Conservation (phyloP, 345 rosid genomes). For the Gossypium australe region DNA sequence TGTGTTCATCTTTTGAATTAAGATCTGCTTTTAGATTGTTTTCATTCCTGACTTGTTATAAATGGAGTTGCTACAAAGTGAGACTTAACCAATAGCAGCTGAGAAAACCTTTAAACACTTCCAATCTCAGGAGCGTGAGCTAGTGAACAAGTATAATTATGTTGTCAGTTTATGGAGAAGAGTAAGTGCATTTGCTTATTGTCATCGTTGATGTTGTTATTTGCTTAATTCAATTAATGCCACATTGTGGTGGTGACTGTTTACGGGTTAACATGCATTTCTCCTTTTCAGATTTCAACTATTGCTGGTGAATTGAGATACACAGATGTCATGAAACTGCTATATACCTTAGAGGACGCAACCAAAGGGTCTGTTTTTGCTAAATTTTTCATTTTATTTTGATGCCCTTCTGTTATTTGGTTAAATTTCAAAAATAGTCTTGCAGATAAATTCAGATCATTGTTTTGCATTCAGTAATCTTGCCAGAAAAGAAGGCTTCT, state of each 20-base stretch:
- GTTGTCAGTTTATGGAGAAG: slow-evolving; percentile 89
- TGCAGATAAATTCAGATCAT: neutral
- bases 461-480: neutral
- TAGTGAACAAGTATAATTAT: slow-evolving; percentile 77
- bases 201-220: neutral
- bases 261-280: neutral
- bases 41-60: neutral
- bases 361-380: slow-evolving; percentile 46
- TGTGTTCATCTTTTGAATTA: neutral
- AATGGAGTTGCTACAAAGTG: slow-evolving; percentile 2
- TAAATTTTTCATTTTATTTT: slow-evolving; percentile 1
- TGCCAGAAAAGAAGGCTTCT: neutral
- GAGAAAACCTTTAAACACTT: slow-evolving; percentile 68
- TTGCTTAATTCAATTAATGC: neutral
- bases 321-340: slow-evolving; percentile 71
- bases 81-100: slow-evolving; percentile 56
- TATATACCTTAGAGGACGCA: slow-evolving; percentile 72
- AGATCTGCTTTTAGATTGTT: slow-evolving; percentile 5
- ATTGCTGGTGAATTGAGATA: slow-evolving; percentile 73
- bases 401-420: neutral
- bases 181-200: slow-evolving; percentile 40
- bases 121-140: slow-evolving; percentile 60
- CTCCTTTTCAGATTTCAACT: slow-evolving; percentile 62
- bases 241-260: neutral
- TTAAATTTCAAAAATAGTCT: neutral